Evolutionary conservation across 2,329 filamentous ascomycete species (phyloP).

Genomic region (Bipolaris gigantea): DNA sequence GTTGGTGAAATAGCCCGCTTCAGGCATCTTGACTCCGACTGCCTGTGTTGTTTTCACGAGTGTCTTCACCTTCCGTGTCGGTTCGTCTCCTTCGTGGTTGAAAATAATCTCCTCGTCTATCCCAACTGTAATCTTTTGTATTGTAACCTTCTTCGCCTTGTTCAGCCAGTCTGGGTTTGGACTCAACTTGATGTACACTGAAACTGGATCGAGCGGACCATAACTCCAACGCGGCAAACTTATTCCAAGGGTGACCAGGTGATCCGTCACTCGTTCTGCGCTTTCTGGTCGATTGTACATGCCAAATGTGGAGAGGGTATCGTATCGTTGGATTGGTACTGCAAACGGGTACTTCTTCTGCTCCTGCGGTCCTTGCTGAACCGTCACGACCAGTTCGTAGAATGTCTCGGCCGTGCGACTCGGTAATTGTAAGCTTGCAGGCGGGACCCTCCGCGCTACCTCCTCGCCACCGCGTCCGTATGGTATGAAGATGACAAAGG

Average conservation of each 20-base stretch:
- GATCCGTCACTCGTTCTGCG: slow-evolving; percentile 82
- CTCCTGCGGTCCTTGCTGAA: slow-evolving; percentile 84
- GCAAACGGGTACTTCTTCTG: slow-evolving; percentile 92
- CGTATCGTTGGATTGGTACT: slow-evolving; percentile 88
- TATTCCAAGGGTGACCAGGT: slow-evolving; percentile 87
- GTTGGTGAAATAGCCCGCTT: slow-evolving; percentile 90
- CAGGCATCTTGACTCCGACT: slow-evolving; percentile 82
- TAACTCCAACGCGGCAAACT: slow-evolving; percentile 96
- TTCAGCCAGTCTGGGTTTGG: slow-evolving; percentile 89
- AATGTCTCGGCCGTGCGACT: slow-evolving; percentile 95
- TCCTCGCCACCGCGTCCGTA: slow-evolving; percentile 91
- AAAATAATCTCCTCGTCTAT: slow-evolving; percentile 99
- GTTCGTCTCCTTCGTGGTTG: slow-evolving; percentile 96
- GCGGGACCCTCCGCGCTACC: slow-evolving; percentile 84
- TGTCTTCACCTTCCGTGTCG: slow-evolving; percentile 84
- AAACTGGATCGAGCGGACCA: slow-evolving; percentile 90
- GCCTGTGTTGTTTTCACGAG: slow-evolving; percentile 80
- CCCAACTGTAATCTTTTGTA: slow-evolving; percentile 88
- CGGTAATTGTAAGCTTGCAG: slow-evolving; percentile 85
- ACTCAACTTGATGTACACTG: slow-evolving; percentile 90
- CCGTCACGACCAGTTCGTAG: slow-evolving; percentile 94
- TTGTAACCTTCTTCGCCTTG: slow-evolving; percentile 89
- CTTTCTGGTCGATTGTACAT: slow-evolving; percentile 98
- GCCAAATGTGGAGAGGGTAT: slow-evolving; percentile 95
- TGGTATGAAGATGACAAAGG: slow-evolving; percentile 96